A percentile compares a stretch with the other conserved stretches of the same genome.
Conservation (phyloP, 2,329 filamentous ascomycete genomes). For the Helotiales sp. region DNA sequence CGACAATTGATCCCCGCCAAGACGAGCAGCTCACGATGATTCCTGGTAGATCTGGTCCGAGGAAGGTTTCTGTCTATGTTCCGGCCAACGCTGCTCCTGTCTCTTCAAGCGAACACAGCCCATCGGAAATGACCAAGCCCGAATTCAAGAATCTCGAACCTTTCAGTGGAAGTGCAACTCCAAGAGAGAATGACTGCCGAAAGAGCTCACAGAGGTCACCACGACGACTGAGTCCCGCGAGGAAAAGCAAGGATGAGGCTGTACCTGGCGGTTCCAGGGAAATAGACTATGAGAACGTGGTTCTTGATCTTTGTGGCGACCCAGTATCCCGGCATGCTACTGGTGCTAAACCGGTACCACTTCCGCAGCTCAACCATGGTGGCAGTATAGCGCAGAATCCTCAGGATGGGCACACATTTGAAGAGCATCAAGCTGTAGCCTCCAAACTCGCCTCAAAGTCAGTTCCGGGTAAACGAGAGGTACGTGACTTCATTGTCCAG, state of each 20-base stretch:
- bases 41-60: not conserved
- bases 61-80: not conserved
- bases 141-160: slow-evolving; percentile 16
- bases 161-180: slow-evolving; percentile 3
- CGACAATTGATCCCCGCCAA: not conserved
- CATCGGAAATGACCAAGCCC: not conserved
- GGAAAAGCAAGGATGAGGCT: not conserved
- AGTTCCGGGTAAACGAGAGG: slow-evolving; percentile 26
- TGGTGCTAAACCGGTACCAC: not conserved
- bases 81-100: not conserved
- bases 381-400: slow-evolving; percentile 10
- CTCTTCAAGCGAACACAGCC: not conserved
- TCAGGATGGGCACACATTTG: slow-evolving; percentile 18
- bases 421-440: slow-evolving; percentile 21
- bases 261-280: not conserved
- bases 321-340: not conserved
- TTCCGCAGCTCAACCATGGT: slow-evolving; percentile 17
- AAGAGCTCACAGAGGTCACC: slow-evolving; percentile 22
- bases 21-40: not conserved
- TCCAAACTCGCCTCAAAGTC: slow-evolving; percentile 20
- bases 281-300: not conserved
- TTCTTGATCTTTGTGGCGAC: slow-evolving; percentile 1
- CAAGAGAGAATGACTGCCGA: slow-evolving; percentile 1
- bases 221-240: slow-evolving; percentile 15
- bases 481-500: slow-evolving; percentile 26